phyloP scores from a whole-genome alignment of 2,329 filamentous ascomycete species.

The Teratosphaeria viscida region DNA sequence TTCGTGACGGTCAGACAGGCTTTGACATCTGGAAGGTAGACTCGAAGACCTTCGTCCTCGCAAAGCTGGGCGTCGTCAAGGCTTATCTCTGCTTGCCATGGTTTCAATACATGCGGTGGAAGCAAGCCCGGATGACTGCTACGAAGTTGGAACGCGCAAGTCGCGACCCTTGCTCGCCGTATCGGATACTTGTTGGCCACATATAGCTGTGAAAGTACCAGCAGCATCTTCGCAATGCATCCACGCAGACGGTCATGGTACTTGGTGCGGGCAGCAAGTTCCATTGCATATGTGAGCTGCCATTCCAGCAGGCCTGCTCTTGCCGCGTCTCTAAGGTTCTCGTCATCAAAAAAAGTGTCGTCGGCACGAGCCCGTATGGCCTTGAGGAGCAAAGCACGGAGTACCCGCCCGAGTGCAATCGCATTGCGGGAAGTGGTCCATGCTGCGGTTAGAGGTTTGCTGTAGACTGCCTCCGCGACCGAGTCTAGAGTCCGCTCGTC shows the following conservation, averaged over 20 bases:
- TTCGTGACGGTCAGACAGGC: constrained; percentile 30
- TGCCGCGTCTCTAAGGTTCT: constrained; percentile 16
- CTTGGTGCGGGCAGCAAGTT: constrained; percentile 15
- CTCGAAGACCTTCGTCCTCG: constrained; percentile 25
- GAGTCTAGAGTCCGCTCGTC: constrained; percentile 46
- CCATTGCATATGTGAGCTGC: constrained; percentile 24
- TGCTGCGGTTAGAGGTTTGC: constrained; percentile 30
- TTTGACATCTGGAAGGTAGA: constrained; percentile 26
- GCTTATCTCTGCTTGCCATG: constrained; percentile 3
- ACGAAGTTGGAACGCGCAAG: constrained; percentile 12
- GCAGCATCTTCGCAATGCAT: constrained; percentile 11
- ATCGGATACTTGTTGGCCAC: constrained; percentile 13
- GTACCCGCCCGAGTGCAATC: constrained; percentile 12
- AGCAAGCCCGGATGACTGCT: constrained; percentile 16
- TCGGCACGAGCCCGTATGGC: constrained; percentile 1
- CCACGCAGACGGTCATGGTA: constrained; percentile 8
- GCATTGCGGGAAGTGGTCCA: constrained; percentile 13
- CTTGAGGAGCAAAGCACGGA: constrained; percentile 13
- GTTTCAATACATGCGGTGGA: constrained; percentile 4
- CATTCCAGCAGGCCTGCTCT: constrained; percentile 33
- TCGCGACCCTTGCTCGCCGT: constrained; percentile 18
- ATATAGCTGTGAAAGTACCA: constrained; percentile 14
- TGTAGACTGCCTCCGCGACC: constrained; percentile 42
- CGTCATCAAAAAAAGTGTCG: constrained; percentile 26
- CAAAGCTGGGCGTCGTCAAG: constrained; percentile 8